Evolutionary conservation across 106 monocot species (phyloP).

Genomic region (Posidonia australis): DNA sequence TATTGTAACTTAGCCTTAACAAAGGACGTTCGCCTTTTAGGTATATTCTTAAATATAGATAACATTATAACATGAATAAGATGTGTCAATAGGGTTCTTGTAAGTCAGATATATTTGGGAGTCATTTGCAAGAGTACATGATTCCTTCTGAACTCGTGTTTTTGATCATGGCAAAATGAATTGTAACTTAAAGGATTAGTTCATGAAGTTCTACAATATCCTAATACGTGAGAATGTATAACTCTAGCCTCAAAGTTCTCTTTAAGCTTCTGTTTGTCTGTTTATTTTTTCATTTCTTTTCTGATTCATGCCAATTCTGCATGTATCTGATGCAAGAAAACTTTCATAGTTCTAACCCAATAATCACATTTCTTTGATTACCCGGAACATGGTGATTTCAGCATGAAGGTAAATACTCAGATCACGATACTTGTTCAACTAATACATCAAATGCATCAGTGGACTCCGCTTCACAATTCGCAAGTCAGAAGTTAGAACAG

Average conservation of each 20-base stretch:
- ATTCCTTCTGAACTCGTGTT: slow-evolving; percentile 90
- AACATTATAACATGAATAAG: no score
- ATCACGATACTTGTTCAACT: slow-evolving; percentile 90
- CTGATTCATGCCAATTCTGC: not conserved
- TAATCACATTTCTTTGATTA: slow-evolving; percentile 44
- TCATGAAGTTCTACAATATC: slow-evolving; percentile 69
- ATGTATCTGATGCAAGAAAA: slow-evolving; percentile 53
- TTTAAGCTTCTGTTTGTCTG: not conserved
- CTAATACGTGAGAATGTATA: slow-evolving; percentile 81
- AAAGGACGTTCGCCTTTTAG: no score
- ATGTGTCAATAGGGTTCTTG: no score
- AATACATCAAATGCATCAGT: no score
- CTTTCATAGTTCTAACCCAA: slow-evolving; percentile 63
- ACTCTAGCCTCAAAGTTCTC: slow-evolving; percentile 3
- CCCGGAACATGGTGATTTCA: slow-evolving; percentile 64
- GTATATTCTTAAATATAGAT: no score
- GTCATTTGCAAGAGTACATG: slow-evolving; percentile 55
- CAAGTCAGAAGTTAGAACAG: no score
- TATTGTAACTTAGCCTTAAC: no score
- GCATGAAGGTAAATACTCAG: slow-evolving; percentile 47
- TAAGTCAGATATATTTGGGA: no score
- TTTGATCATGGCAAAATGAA: slow-evolving; percentile 83
- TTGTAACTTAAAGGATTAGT: slow-evolving; percentile 59
- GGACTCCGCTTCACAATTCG: no score
- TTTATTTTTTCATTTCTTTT: not conserved